These are phyloP conservation scores for Suillus discolor DNA, from an alignment of 768 basidiomycete genomes.

Conservation along the genomic window DNA sequence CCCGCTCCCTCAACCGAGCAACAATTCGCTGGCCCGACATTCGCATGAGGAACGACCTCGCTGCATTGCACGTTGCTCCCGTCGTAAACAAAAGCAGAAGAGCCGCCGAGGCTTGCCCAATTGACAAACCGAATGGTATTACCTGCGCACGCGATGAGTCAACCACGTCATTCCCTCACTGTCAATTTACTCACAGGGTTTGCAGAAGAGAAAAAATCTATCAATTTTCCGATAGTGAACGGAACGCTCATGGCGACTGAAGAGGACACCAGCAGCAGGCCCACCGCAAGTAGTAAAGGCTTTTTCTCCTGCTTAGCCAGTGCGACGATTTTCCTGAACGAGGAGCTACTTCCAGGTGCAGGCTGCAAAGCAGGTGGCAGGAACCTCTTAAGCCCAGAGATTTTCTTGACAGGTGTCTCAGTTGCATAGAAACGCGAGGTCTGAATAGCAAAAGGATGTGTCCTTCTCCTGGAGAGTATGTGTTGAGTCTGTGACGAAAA, in stretches of 20 bases:
- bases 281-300: conserved; percentile 74
- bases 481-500: not conserved
- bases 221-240: conserved; percentile 89
- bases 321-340: conserved; percentile 71
- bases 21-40: conserved; percentile 91
- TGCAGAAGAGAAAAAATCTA: conserved; percentile 85
- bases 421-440: conserved; percentile 17
- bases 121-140: conserved; percentile 79
- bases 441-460: not conserved
- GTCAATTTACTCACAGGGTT: conserved; percentile 52
- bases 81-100: conserved; percentile 78
- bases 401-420: conserved; percentile 6
- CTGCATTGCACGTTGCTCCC: conserved; percentile 88
- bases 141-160: conserved; percentile 41
- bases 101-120: conserved; percentile 76
- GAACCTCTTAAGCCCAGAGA: conserved; percentile 28
- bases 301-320: conserved; percentile 85
- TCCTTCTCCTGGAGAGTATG: not conserved
- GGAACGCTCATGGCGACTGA: conserved; percentile 92
- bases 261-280: conserved; percentile 83
- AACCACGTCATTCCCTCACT: not conserved
- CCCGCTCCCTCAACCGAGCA: conserved; percentile 78
- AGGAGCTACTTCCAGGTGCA: conserved; percentile 52
- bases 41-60: conserved; percentile 83
- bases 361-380: conserved; percentile 36